A percentile compares a stretch with the other conserved stretches of the same genome.
These are phyloP conservation scores for Musa itinerans DNA, from an alignment of 176 grass and related monocot species.

Conservation along the genomic window DNA sequence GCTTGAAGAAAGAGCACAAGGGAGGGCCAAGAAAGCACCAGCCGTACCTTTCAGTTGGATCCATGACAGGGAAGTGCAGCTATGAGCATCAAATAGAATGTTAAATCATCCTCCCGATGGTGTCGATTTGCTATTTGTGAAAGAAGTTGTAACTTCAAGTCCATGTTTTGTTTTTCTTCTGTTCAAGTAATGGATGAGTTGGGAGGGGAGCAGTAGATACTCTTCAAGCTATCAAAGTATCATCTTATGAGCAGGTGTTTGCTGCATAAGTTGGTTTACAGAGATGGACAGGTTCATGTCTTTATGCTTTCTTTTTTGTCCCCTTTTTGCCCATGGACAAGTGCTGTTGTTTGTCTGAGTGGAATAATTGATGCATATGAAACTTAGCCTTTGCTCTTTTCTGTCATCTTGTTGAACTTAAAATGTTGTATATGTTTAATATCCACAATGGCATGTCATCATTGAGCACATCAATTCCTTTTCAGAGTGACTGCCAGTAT, in stretches of 20 bases:
- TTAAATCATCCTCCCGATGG: neutral
- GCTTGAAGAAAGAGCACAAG: slow-evolving; percentile 11
- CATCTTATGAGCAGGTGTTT: neutral
- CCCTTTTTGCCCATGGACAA: neutral
- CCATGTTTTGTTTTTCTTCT: neutral
- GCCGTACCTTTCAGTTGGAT: slow-evolving; percentile 13
- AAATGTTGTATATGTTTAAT: too few species aligned
- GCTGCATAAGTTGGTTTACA: neutral
- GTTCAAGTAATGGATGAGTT: neutral
- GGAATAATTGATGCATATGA: slow-evolving; percentile 1
- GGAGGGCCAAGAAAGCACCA: slow-evolving; percentile 4
- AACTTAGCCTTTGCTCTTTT: neutral
- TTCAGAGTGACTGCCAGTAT: too few species aligned
- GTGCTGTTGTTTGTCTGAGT: neutral
- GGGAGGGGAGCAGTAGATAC: too few species aligned
- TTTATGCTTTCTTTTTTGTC: neutral
- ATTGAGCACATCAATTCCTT: too few species aligned
- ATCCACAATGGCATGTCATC: too few species aligned
- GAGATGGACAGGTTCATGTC: too few species aligned
- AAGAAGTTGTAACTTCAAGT: too few species aligned
- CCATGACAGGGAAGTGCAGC: neutral
- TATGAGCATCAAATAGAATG: neutral
- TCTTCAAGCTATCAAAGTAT: neutral
- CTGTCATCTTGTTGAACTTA: neutral
- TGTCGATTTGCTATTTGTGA: neutral